Evolutionary conservation across 345 rosid species (phyloP), one percentile per base, ranked within the genome.

Genomic region (Noccaea bulbosa): DNA sequence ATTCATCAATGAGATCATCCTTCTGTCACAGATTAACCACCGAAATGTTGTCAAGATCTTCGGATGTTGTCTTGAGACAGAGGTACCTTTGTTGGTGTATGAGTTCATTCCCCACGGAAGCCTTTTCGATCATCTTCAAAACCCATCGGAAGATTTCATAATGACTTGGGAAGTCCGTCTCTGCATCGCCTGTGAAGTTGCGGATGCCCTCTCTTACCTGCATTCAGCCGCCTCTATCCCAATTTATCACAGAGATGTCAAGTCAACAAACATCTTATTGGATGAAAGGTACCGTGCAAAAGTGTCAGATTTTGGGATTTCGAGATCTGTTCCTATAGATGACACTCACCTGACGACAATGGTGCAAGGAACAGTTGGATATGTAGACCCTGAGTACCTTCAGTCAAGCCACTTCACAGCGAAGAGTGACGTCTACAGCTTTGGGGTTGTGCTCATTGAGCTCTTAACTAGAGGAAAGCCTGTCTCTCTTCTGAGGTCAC

Each of bases 241-340:
- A n/a, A 80, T 84, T n/a, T 70, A 69, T 41, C 86, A 82, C 40
- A 65, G 86, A 43, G 86, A 82, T 41, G 41, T 82, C 60, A 84
- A 84, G 69, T 65, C 81, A 0, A 58, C 78, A 0, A 84, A 82
- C 58, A 80, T 84, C 27, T 73, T 82, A 16, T 44, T 83, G 5
- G 80, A 83, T 7, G 74, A 67, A 15, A 70, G 11, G 7, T 66
- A 47, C 40, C 58, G 57, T 0, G 82, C 81, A 1, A 82, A 82
- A 70, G 83, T 82, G 4, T 71, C 88, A 4, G 88, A 84, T 66
- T 84, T 84, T 58, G 86, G 88, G 2, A 78, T 80, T 3, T 84
- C 86, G 0, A 79, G 82, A 39, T 55, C 78, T 7, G 76, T 84
- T 57, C 81, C 79, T 0, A 9, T 79, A 30, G 82, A 84, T 24